Percentiles rank a stretch among this genome's conserved stretches.
phyloP scores from a whole-genome alignment of 345 rosid genomes.

The Ceriops decandra region DNA sequence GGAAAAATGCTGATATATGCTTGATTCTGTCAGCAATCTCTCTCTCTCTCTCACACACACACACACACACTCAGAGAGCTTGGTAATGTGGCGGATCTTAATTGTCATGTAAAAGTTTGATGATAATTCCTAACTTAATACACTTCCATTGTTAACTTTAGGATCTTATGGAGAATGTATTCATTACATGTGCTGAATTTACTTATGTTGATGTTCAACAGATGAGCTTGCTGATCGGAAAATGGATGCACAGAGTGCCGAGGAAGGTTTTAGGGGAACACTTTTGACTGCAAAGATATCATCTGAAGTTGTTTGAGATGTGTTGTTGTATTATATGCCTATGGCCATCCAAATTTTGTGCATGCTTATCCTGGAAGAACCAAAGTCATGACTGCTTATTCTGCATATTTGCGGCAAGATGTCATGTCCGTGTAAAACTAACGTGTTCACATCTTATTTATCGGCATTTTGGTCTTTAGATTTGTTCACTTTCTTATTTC shows the following conservation, averaged over 20 bases:
- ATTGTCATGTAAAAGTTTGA: too few relatives aligned
- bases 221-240: slow-evolving; percentile 82
- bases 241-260: slow-evolving; percentile 48
- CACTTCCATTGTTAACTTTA: too few relatives aligned
- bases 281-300: slow-evolving; percentile 68
- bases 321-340: slow-evolving; percentile 5
- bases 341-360: slow-evolving; percentile 11
- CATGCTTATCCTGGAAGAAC: slow-evolving; percentile 9
- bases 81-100: too few relatives aligned
- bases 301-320: slow-evolving; percentile 52
- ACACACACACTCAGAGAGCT: too few relatives aligned
- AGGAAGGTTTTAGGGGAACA: slow-evolving; percentile 91
- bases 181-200: neutral
- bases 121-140: too few relatives aligned
- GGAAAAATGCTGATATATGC: neutral
- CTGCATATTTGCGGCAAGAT: slow-evolving; percentile 14
- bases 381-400: slow-evolving; percentile 4
- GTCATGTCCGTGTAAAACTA: neutral
- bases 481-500: too few relatives aligned
- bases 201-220: slow-evolving; percentile 24
- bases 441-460: neutral
- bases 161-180: neutral
- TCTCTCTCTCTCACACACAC: too few relatives aligned
- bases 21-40: too few relatives aligned
- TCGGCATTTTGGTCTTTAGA: too few relatives aligned